Evolutionary conservation across 148 eudicot species (phyloP), one percentile per base, ranked within the genome.

Genomic region (Cornus controversa): DNA sequence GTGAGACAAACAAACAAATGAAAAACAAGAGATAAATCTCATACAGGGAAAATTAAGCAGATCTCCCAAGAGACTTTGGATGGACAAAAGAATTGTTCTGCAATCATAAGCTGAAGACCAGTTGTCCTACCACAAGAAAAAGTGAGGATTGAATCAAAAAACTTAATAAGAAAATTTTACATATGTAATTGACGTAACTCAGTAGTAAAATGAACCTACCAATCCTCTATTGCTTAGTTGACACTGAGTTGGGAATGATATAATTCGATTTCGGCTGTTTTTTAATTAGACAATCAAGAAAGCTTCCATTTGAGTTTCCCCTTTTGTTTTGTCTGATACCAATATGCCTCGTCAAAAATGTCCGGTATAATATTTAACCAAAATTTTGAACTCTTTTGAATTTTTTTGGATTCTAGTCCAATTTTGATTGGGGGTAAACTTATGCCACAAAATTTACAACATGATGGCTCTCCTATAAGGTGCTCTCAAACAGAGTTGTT

Each of bases 81-180:
- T 87, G 64, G 93, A 90, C 78, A 90, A 75, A 70, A 90, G 91
- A 73, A 90, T 87, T 67, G 93, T 84, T 81, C 93, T 81, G 78
- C 87, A 87, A 83, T 90, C 93, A 78, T 90, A 90, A 53, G 93
- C 93, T 24, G 93, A 87, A 53, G 93, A 87, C 93, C 93, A 90
- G 74, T 90, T 90, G 73, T 90, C 93, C 93, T 90, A 78, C 11
- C 45, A 47, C 57, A 78, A 16, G 26, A 70, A 20, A 71, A 15
- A 34, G 15, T 64, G 31, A 25, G 1, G 20, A 75, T 64, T 36
- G 23, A 67, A 74, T 62, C 13, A 64, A 75, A 40, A 40, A 75
- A 37, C 20, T 22, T 18, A 13, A 23, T 37, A 0, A 25, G 58
- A 65, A 64, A 37, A 37, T 7, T 1, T 42, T 8, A 36, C 3